Conservation (phyloP, 78 protist species). For the Dictyostelium firmibasis region DNA sequence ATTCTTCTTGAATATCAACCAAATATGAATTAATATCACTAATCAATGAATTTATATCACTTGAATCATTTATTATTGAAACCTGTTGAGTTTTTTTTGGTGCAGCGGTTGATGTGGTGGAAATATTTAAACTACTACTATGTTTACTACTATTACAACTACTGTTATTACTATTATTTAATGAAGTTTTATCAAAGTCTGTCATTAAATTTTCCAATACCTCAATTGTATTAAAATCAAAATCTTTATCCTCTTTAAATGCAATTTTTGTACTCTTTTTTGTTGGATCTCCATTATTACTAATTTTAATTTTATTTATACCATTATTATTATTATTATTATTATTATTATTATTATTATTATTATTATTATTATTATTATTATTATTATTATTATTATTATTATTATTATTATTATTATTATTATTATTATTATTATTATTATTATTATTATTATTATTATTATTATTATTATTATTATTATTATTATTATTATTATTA, state of each 20-base stretch:
- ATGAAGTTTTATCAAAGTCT: not conserved
- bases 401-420: not conserved
- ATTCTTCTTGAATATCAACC: constrained; percentile 23
- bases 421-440: not conserved
- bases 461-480: not conserved
- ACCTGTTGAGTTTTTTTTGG: not conserved
- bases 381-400: not conserved
- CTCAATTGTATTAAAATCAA: not conserved
- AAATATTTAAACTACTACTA: not conserved
- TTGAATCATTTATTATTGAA: not conserved
- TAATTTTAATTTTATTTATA: not conserved
- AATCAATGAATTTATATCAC: constrained; percentile 32
- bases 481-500: not conserved
- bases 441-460: no score
- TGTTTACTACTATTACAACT: not conserved
- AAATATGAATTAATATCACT: constrained; percentile 51
- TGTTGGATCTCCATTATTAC: not conserved
- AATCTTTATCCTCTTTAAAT: not conserved
- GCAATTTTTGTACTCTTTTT: not conserved
- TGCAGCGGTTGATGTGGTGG: not conserved
- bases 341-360: not conserved
- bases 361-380: not conserved
- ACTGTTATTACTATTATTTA: not conserved
- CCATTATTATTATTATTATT: not conserved
- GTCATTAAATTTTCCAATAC: constrained; percentile 7